Percentiles rank a stretch among this genome's conserved stretches.
Evolutionary conservation across 2,329 filamentous ascomycete genomes (phyloP).

Genomic region (Hyphodiscus sp.): DNA sequence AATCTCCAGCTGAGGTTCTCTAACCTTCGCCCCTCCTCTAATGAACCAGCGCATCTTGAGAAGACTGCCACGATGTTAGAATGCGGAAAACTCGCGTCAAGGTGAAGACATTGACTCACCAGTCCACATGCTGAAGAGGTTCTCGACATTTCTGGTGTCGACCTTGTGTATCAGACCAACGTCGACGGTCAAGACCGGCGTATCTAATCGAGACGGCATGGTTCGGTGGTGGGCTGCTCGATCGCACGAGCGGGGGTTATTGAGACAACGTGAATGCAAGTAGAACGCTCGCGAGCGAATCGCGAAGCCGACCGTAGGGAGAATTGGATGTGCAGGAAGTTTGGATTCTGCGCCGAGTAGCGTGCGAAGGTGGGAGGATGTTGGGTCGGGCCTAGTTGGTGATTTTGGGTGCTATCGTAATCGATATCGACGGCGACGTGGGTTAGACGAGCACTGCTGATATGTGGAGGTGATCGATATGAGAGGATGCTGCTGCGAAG

Average conservation of each 20-base stretch:
- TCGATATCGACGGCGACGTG: slow-evolving; percentile 17
- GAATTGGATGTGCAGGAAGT: neutral
- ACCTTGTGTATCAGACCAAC: slow-evolving; percentile 89
- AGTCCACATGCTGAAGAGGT: slow-evolving; percentile 95
- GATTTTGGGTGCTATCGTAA: slow-evolving; percentile 15
- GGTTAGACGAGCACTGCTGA: slow-evolving; percentile 8
- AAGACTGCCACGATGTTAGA: slow-evolving; percentile 56
- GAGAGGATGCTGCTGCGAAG: slow-evolving; percentile 7
- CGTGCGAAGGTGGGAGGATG: neutral
- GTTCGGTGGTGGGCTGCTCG: slow-evolving; percentile 21
- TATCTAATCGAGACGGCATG: slow-evolving; percentile 81
- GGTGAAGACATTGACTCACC: slow-evolving; percentile 48
- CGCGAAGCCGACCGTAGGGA: slow-evolving; percentile 16
- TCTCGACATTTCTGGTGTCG: slow-evolving; percentile 86
- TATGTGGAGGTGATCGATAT: neutral
- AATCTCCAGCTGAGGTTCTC: slow-evolving; percentile 96
- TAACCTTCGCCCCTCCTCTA: slow-evolving; percentile 84
- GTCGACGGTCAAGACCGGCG: slow-evolving; percentile 86
- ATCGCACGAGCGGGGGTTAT: slow-evolving; percentile 24
- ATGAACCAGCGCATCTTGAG: slow-evolving; percentile 85
- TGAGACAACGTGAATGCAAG: slow-evolving; percentile 23
- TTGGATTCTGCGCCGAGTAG: neutral
- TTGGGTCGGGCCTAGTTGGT: slow-evolving; percentile 11
- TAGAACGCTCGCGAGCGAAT: slow-evolving; percentile 25
- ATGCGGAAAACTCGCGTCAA: neutral